Base-by-base conservation (phyloP, 2,329 filamentous ascomycete genomes). In the Xylaria sp. region DNA sequence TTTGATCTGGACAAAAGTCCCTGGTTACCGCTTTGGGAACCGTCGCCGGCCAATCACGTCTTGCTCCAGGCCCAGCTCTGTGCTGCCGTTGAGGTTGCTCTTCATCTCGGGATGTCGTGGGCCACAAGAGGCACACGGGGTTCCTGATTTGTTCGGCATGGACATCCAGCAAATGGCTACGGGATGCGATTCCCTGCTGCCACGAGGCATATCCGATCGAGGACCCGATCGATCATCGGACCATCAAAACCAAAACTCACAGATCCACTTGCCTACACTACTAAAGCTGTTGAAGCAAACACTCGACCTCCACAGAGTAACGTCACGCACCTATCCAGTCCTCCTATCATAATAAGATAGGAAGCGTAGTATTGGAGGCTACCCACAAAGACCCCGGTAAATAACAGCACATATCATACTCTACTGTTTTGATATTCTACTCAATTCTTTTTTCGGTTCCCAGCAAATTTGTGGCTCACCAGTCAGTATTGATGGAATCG, bases 1-100 rank as follows among this genome's bases (percentile, higher is more conserved):
- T n/a, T 59, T 58, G 41, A 62, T 70, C 50, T 66, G n/a, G 23
- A 74, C 72, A 74, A 73, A 74, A 74, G 71, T 73, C 72, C 72
- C 65, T 69, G 48, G 18, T 67, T 74, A 63, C 72, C 68, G 25
- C 25, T 68, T 74, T 68, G 25, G 70, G 72, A 68, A 18, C n/a
- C 3, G 10, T 9, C 8, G 34, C 28, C 13, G 6, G 34, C 68
- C 68, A 70, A 69, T 69, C 28, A 72, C 13, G 5, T 41, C 20
- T 23, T 18, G 34, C 8, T 41, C 32, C 28, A 46, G 44, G 2
- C 20, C 28, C 10, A 52, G 15, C 20, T 32, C 41, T 32, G 37
- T 54, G 54, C 25, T 41, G 52, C 58, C 59, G 63, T 72, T 61
- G 28, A 28, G 28, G 20, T 39, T 20, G 10, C 48, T 37, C 18